These are phyloP conservation scores for Parafenestella ontariensis DNA, from an alignment of 2,329 filamentous ascomycete genomes.

Conservation along the genomic window DNA sequence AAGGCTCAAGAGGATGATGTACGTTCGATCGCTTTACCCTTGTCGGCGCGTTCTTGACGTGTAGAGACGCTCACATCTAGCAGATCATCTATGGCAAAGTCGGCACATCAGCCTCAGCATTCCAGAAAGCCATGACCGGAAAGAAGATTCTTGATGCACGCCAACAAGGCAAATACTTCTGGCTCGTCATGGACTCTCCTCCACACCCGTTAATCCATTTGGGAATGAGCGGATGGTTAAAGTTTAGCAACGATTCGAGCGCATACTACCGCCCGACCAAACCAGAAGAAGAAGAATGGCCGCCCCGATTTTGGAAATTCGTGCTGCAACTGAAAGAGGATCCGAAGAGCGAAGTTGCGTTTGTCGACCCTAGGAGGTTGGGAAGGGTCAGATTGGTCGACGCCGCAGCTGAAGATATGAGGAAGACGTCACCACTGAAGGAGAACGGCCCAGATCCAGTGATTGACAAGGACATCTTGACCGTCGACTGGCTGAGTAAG, in stretches of 20 bases:
- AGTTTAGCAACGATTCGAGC: constrained; percentile 79
- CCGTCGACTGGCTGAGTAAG: constrained; percentile 73
- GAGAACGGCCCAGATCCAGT: constrained; percentile 96
- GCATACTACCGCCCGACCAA: constrained; percentile 77
- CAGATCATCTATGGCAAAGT: constrained; percentile 87
- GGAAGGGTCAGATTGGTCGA: constrained; percentile 82
- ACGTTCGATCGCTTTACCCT: neutral
- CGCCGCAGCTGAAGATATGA: constrained; percentile 77
- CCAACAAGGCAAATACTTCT: constrained; percentile 97
- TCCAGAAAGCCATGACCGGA: constrained; percentile 75
- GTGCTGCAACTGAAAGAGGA: constrained; percentile 69
- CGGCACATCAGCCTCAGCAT: constrained; percentile 77
- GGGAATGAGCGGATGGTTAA: constrained; percentile 80
- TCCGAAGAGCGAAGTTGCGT: constrained; percentile 73
- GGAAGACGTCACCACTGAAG: constrained; percentile 77
- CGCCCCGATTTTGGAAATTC: constrained; percentile 91
- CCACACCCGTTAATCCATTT: constrained; percentile 92
- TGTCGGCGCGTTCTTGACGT: neutral
- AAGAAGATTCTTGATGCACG: constrained; percentile 75
- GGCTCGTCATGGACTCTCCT: constrained; percentile 77
- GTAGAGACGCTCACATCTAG: neutral
- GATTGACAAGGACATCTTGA: constrained; percentile 78
- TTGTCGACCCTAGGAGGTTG: constrained; percentile 82
- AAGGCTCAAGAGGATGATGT: constrained; percentile 74
- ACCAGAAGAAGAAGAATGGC: constrained; percentile 72